A percentile compares a stretch with the other conserved stretches of the same genome.
Evolutionary conservation across 257 asterid genomes (phyloP).

Genomic region (Henckelia pumila): DNA sequence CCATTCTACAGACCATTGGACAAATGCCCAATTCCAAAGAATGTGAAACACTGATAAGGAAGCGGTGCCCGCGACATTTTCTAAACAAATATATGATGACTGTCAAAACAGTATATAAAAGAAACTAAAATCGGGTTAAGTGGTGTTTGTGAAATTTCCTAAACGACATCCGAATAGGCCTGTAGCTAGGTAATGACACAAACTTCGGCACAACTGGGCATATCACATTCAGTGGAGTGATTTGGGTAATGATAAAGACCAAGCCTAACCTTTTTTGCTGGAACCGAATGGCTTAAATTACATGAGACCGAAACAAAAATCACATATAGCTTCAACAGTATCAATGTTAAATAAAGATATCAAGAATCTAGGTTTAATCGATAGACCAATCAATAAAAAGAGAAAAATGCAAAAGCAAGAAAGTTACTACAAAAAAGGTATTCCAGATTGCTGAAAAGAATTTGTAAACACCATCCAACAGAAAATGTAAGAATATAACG

Average conservation of each 20-base stretch:
- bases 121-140: not conserved
- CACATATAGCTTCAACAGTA: not conserved
- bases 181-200: not conserved
- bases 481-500: conserved; percentile 1
- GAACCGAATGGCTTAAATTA: not conserved
- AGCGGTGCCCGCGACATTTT: not conserved
- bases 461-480: not conserved
- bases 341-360: not conserved
- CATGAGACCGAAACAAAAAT: not conserved
- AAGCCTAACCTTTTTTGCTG: not conserved
- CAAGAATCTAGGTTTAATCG: not conserved
- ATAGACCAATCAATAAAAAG: conserved; percentile 19
- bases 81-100: not conserved
- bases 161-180: not conserved
- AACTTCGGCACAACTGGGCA: not conserved
- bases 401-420: conserved; percentile 17
- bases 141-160: not conserved
- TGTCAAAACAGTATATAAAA: too few relatives aligned
- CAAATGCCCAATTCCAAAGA: not conserved
- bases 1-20: not conserved
- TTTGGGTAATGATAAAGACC: not conserved
- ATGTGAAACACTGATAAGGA: not conserved
- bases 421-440: conserved; percentile 12
- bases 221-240: not conserved
- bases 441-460: conserved; percentile 15